Conservation (phyloP, 2,329 filamentous ascomycete species). For the Aspergillus arachidicola region DNA sequence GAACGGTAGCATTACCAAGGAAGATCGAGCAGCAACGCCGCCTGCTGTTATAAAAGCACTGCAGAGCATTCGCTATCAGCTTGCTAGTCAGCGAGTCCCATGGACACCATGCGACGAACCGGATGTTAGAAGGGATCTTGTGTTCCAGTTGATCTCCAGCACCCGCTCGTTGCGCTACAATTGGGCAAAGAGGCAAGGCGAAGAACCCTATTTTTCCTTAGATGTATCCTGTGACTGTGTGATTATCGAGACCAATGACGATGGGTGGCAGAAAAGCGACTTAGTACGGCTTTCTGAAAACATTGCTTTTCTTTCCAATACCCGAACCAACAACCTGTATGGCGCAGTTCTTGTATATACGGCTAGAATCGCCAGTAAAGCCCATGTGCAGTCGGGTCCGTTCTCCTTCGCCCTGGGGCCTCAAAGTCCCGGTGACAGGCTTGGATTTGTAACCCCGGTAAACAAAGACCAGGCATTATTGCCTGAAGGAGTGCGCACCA, state of each 20-base stretch:
- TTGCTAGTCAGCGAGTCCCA: background rate
- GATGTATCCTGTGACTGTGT: background rate
- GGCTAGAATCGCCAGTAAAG: slow-evolving; percentile 1
- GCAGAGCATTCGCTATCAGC: background rate
- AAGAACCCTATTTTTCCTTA: background rate
- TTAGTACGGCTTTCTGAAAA: background rate
- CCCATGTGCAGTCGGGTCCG: slow-evolving; percentile 8
- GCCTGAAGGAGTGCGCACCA: background rate
- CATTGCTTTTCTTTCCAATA: background rate
- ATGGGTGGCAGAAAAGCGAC: slow-evolving; percentile 10
- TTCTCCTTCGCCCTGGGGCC: slow-evolving; percentile 10
- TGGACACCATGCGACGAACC: background rate
- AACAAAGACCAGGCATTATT: background rate
- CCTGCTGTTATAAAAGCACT: background rate
- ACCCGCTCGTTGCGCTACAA: background rate
- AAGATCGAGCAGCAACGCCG: background rate
- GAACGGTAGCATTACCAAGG: background rate
- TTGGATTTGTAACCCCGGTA: background rate
- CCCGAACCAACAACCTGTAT: background rate
- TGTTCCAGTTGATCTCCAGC: background rate
- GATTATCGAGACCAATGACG: slow-evolving; percentile 3
- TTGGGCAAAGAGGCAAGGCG: background rate
- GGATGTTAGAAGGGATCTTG: background rate
- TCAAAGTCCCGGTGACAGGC: slow-evolving; percentile 1
- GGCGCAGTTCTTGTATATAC: background rate